phyloP scores from a whole-genome alignment of 108 stramenopile genomes.

The Cyclostephanos invisitatus region DNA sequence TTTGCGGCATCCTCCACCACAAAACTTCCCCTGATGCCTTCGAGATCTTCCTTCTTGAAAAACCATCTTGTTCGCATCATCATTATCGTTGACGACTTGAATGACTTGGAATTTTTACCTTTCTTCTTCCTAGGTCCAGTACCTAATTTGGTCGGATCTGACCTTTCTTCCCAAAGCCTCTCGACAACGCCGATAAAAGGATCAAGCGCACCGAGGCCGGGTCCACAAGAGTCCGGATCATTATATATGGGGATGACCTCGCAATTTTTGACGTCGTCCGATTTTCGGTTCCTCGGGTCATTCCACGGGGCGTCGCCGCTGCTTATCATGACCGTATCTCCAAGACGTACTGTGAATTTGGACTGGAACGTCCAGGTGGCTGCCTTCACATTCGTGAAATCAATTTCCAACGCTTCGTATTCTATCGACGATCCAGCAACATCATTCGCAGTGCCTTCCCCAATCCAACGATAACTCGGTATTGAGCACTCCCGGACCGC shows the following conservation, averaged over 20 bases:
- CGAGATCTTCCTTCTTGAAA: slow-evolving; percentile 62
- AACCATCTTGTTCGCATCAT: slow-evolving; percentile 35
- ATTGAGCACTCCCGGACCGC: slow-evolving; percentile 7
- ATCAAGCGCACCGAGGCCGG: slow-evolving; percentile 47
- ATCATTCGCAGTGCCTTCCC: slow-evolving; percentile 12
- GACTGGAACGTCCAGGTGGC: slow-evolving; percentile 23
- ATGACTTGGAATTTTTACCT: slow-evolving; percentile 3
- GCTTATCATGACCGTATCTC: slow-evolving; percentile 58
- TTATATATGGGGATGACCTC: slow-evolving; percentile 26
- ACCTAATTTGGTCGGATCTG: slow-evolving; percentile 27
- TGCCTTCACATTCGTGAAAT: slow-evolving; percentile 13
- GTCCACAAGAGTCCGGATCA: slow-evolving; percentile 35
- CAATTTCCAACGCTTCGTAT: slow-evolving; percentile 37
- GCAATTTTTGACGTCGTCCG: neutral
- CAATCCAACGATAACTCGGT: slow-evolving; percentile 41
- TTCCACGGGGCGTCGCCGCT: slow-evolving; percentile 43
- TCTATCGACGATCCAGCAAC: slow-evolving; percentile 8
- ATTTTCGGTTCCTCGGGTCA: slow-evolving; percentile 13
- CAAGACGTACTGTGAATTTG: slow-evolving; percentile 42
- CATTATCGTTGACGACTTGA: slow-evolving; percentile 12
- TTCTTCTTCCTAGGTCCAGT: slow-evolving; percentile 37
- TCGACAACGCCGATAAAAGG: slow-evolving; percentile 66
- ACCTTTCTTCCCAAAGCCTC: slow-evolving; percentile 62
- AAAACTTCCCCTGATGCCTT: slow-evolving; percentile 50
- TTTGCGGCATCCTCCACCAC: slow-evolving; percentile 27